Evolutionary conservation across 2,329 filamentous ascomycete genomes (phyloP).

Genomic region (Eurotiales sp.): DNA sequence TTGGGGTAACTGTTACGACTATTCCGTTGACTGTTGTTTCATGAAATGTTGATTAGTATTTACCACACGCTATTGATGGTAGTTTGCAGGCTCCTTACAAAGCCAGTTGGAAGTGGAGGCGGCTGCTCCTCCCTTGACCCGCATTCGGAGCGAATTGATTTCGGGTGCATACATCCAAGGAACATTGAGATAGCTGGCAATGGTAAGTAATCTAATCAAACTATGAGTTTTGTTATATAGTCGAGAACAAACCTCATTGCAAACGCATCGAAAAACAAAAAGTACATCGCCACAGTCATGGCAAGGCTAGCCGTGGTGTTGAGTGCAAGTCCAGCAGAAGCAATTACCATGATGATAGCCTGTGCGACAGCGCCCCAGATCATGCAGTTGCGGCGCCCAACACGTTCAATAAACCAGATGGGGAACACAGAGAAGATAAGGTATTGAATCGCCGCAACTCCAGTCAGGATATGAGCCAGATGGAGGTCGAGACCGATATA

Average conservation of each 20-base stretch:
- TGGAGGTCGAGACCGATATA: constrained; percentile 1
- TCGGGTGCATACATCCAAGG: constrained; percentile 47
- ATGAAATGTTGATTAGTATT: not conserved
- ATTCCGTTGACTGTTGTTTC: constrained; percentile 19
- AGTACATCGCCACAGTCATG: constrained; percentile 7
- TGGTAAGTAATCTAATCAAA: too few species aligned
- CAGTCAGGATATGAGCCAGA: not conserved
- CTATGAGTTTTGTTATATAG: not conserved
- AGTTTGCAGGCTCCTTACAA: not conserved
- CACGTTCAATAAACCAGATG: not conserved
- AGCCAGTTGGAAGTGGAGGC: constrained; percentile 50
- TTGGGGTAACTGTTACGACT: constrained; percentile 45
- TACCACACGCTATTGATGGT: not conserved
- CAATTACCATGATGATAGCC: constrained; percentile 1
- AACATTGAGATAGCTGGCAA: constrained; percentile 19
- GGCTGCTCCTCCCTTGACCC: constrained; percentile 47
- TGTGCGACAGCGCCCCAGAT: constrained; percentile 4
- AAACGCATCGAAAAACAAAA: constrained; percentile 8
- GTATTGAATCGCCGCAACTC: not conserved
- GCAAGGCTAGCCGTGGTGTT: not conserved
- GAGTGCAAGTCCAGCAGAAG: not conserved
- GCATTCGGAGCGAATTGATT: constrained; percentile 48
- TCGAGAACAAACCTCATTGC: not conserved
- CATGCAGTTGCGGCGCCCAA: constrained; percentile 4
- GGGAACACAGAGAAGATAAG: constrained; percentile 4